Percentiles rank a stretch among this genome's conserved stretches.
phyloP scores from a whole-genome alignment of 1,284 basidiomycete species.

The Pseudozyma pruni region DNA sequence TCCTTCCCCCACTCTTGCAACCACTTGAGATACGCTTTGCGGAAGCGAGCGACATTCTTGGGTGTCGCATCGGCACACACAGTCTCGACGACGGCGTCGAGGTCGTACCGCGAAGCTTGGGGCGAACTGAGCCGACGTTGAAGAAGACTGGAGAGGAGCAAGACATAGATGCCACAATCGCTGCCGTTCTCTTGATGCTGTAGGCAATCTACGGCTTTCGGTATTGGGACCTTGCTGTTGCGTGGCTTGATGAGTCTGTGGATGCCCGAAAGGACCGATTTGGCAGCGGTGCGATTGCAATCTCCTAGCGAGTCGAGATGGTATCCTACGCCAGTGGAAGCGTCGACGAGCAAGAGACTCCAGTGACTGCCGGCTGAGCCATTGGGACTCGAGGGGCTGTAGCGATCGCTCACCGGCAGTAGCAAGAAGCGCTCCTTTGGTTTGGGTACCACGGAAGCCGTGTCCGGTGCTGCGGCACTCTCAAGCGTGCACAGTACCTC shows the following conservation, averaged over 20 bases:
- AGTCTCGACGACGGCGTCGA: conserved; percentile 10
- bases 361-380: conserved; percentile 30
- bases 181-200: conserved; percentile 36
- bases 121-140: conserved; percentile 24
- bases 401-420: conserved; percentile 43
- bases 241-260: conserved; percentile 19
- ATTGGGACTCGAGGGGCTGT: conserved; percentile 16
- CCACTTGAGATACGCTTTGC: conserved; percentile 32
- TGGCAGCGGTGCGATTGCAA: conserved; percentile 34
- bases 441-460: conserved; percentile 20
- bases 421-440: conserved; percentile 27
- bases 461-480: conserved; percentile 10
- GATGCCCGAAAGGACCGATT: conserved; percentile 18
- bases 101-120: conserved; percentile 6
- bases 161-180: conserved; percentile 45
- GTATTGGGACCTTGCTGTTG: not conserved
- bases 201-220: conserved; percentile 21
- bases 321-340: conserved; percentile 6
- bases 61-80: conserved; percentile 25
- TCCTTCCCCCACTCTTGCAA: conserved; percentile 30
- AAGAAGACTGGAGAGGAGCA: conserved; percentile 38
- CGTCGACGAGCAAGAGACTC: conserved; percentile 34
- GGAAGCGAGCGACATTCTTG: conserved; percentile 15
- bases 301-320: conserved; percentile 46
- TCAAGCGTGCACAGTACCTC: conserved; percentile 37